Base-by-base conservation (phyloP, 2,329 filamentous ascomycete species). In the Ceratocystis lukuohia region DNA sequence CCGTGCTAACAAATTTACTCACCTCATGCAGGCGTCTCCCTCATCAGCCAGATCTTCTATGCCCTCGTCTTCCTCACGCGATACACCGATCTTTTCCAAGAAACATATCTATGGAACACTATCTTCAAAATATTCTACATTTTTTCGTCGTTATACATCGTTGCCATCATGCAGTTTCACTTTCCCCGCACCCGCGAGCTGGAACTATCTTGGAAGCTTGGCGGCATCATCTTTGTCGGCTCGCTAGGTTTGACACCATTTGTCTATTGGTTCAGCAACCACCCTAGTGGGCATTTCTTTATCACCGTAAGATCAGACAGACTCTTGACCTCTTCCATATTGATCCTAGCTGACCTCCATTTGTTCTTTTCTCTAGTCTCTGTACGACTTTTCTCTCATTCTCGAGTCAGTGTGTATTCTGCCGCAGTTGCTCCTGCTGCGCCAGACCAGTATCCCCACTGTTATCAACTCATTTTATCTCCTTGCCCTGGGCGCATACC, bases 381-480 rank as follows among this genome's bases (percentile, higher is more conserved):
- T 90, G 69, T 95, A 90, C 88, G 83, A 86, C 67, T 96, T 96
- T 77, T 96, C 90, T 41, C 86, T 94, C 71, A 88, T 96, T 70
- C 87, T 97, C 72, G 93, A 97, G 77, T 93, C 91, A 44, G 84
- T 95, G 68, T 94, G 89, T 75, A 85, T 96, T 44, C 85, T 97
- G 22, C 93, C 93, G 0, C 93, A 97, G 75, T 86, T 97, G 1
- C 83, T 96, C 5, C 86, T 96, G 56, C 84, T 97, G 15, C 89
- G 93, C 68, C 91, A 96, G 75, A 96, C 93, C n/a, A 91, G 87
- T 30, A 91, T 96, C 0, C 93, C 93, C 0, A 97, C 93, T 62
- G 93, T 96, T 61, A 92, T 97, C 76, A 90, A 96, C 75, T 96
- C 90, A n/a, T 96, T 89, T 77, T 97, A 97, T 76, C 88, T 97